These are phyloP conservation scores for Diaporthe humulicola DNA, from an alignment of 2,329 filamentous ascomycete species.

Conservation along the genomic window DNA sequence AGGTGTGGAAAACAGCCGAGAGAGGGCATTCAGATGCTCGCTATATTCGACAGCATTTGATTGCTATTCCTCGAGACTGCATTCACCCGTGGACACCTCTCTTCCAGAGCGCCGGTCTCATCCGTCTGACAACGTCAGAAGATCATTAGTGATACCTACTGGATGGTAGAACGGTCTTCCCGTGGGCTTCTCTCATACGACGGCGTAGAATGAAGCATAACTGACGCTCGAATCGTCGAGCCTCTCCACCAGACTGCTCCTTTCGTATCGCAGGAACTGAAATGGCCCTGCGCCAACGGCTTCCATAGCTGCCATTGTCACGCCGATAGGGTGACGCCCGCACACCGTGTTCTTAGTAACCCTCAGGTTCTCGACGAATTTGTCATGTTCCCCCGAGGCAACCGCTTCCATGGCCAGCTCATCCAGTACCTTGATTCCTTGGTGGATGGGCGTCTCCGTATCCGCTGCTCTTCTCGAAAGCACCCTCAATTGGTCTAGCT, in stretches of 20 bases:
- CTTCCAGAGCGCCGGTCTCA: too few relatives aligned
- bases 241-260: conserved; percentile 80
- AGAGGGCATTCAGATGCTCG: not conserved
- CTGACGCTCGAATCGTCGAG: conserved; percentile 88
- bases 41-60: not conserved
- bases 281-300: conserved; percentile 60
- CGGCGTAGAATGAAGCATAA: conserved; percentile 92
- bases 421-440: conserved; percentile 87
- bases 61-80: too few relatives aligned
- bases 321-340: conserved; percentile 93
- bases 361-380: conserved; percentile 77
- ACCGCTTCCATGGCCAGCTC: conserved; percentile 87
- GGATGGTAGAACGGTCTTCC: not conserved
- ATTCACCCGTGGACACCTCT: not conserved
- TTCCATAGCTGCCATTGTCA: conserved; percentile 91
- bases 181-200: conserved; percentile 62
- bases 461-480: conserved; percentile 51
- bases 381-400: conserved; percentile 78
- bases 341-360: conserved; percentile 92
- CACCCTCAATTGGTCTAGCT: conserved; percentile 55
- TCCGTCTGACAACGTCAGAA: not conserved
- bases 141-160: not conserved
- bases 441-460: conserved; percentile 74
- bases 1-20: too few relatives aligned
- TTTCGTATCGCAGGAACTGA: conserved; percentile 86